phyloP scores from a whole-genome alignment of 306 rosid genomes.

The Datisca glomerata region DNA sequence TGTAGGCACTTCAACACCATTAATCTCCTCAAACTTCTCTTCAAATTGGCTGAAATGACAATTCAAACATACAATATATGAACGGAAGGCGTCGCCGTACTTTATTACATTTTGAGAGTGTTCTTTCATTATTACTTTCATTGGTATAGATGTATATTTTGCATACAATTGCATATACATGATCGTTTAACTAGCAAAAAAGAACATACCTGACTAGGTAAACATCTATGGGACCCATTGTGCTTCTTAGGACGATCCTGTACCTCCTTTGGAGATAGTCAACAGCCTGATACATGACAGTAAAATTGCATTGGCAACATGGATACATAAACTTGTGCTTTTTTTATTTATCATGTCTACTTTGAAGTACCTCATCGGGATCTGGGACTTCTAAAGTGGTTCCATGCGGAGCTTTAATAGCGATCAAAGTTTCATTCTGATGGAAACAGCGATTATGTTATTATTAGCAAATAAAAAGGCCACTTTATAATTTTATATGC shows the following conservation, averaged over 20 bases:
- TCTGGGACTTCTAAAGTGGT: slow-evolving; percentile 97
- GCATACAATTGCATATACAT: background rate
- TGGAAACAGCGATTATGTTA: slow-evolving; percentile 12
- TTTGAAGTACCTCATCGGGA: slow-evolving; percentile 84
- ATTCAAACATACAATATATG: background rate
- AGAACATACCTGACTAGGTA: slow-evolving; percentile 83
- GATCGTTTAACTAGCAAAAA: background rate
- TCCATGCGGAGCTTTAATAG: slow-evolving; percentile 97
- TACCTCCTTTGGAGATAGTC: slow-evolving; percentile 96
- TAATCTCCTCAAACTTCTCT: slow-evolving; percentile 87
- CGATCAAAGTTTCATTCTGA: slow-evolving; percentile 94
- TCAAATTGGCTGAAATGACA: slow-evolving; percentile 68
- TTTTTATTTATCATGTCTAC: slow-evolving; percentile 2
- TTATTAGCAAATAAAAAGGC: background rate
- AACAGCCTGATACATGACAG: slow-evolving; percentile 48
- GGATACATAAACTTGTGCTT: slow-evolving; percentile 4
- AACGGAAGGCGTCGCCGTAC: slow-evolving; percentile 11
- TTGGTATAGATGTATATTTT: slow-evolving; percentile 9
- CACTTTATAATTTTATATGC: background rate
- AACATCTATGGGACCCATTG: slow-evolving; percentile 96
- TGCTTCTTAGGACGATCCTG: slow-evolving; percentile 88
- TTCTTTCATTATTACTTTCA: slow-evolving; percentile 12
- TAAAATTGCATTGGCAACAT: slow-evolving; percentile 21
- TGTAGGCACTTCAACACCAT: slow-evolving; percentile 49
- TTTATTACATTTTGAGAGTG: slow-evolving; percentile 7